These are phyloP conservation scores for Kurtzmaniella quercitrusa DNA, from an alignment of 1,139 yeast genomes.

Conservation along the genomic window DNA sequence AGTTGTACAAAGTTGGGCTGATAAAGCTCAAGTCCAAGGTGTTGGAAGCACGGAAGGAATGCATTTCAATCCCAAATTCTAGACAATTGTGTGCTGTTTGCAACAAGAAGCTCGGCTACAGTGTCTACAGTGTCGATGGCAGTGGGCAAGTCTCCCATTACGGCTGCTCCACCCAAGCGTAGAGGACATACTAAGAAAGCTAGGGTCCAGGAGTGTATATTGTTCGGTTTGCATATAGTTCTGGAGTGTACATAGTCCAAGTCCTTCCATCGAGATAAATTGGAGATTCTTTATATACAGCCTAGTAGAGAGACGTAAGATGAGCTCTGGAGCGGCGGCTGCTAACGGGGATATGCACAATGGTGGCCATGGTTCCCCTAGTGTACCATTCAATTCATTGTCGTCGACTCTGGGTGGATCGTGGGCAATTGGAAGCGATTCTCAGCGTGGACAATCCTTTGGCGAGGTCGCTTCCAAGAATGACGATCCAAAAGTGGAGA, in stretches of 20 bases:
- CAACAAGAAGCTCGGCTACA: conserved; percentile 54
- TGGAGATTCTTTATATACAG: neutral
- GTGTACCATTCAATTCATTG: neutral
- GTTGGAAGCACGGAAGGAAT: conserved; percentile 31
- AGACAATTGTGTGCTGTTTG: conserved; percentile 55
- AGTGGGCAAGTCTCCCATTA: conserved; percentile 62
- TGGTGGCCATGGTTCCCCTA: neutral
- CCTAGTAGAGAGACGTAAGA: neutral
- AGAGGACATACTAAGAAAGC: too few relatives aligned
- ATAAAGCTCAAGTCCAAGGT: conserved; percentile 32
- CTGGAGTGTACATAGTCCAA: neutral
- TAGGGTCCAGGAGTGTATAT: neutral
- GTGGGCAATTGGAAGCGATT: too few relatives aligned
- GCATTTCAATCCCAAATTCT: conserved; percentile 33
- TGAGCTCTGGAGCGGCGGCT: neutral
- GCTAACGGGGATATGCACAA: neutral
- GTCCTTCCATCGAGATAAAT: neutral
- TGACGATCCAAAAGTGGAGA: neutral
- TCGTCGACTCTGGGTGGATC: neutral
- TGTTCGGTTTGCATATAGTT: neutral
- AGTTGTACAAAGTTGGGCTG: conserved; percentile 35
- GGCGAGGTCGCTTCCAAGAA: neutral
- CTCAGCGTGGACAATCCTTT: neutral
- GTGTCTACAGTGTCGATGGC: conserved; percentile 54
- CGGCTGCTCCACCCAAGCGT: conserved; percentile 45